A percentile compares a stretch with the other conserved stretches of the same genome.
Evolutionary conservation across 202 grass and related monocot genomes (phyloP).

Genomic region (Brachypodium distachyon): DNA sequence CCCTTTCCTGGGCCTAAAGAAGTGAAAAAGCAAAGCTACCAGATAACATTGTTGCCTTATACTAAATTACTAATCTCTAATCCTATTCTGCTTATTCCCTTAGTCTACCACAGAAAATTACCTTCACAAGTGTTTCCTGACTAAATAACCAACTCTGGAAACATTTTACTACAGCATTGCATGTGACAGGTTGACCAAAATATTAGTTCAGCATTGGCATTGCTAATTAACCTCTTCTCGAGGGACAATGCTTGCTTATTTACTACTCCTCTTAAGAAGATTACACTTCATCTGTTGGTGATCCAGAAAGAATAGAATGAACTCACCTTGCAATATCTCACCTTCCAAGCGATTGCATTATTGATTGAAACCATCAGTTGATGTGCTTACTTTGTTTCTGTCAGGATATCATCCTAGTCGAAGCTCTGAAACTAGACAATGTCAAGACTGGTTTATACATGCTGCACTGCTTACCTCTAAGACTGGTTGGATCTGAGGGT

Average conservation of each 20-base stretch:
- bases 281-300: not conserved
- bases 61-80: not conserved
- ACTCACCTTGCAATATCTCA: not conserved
- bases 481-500: slow-evolving; percentile 64
- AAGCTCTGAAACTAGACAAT: slow-evolving; percentile 72
- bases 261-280: not conserved
- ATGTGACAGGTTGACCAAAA: not conserved
- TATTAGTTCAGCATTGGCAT: not conserved
- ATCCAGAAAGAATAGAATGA: not conserved
- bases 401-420: slow-evolving; percentile 86
- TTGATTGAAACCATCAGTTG: not conserved
- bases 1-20: not conserved
- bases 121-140: not conserved
- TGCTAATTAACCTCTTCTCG: not conserved
- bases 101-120: slow-evolving; percentile 11
- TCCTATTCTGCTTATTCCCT: not conserved
- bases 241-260: not conserved
- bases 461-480: slow-evolving; percentile 81
- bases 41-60: not conserved
- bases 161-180: not conserved
- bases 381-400: slow-evolving; percentile 30
- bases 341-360: not conserved
- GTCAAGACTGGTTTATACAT: slow-evolving; percentile 59
- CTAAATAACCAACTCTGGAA: not conserved
- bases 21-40: not conserved